Percentiles rank a stretch among this genome's conserved stretches.
Conservation (phyloP, 2,329 filamentous ascomycete genomes). For the Tolypocladium tundrense region DNA sequence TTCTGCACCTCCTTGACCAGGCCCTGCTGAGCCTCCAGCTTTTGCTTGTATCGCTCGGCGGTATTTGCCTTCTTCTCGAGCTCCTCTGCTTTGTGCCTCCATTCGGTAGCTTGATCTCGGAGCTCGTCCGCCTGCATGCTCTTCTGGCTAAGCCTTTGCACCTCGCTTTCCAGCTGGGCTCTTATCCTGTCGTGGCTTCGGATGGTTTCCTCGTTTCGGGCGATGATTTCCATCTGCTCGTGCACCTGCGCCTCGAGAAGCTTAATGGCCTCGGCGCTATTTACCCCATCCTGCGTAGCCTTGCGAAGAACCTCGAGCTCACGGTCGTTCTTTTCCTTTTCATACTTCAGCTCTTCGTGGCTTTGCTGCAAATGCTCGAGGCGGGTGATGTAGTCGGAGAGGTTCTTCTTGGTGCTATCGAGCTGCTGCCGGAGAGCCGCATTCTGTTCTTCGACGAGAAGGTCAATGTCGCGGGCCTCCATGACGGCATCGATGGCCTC, state of each 20-base stretch:
- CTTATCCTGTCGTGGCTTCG: constrained; percentile 21
- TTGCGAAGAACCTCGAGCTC: constrained; percentile 40
- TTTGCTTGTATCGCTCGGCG: constrained; percentile 52
- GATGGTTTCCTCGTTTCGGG: constrained; percentile 48
- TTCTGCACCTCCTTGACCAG: constrained; percentile 46
- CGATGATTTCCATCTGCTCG: constrained; percentile 63
- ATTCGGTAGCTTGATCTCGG: constrained; percentile 49
- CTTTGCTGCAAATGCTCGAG: constrained; percentile 50
- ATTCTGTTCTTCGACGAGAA: constrained; percentile 47
- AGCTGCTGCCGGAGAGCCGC: constrained; percentile 39
- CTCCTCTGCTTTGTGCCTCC: constrained; percentile 47
- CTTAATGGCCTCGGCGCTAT: constrained; percentile 40
- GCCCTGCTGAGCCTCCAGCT: constrained; percentile 46
- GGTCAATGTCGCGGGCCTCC: constrained; percentile 40
- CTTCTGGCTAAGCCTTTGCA: constrained; percentile 33
- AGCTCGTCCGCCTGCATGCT: constrained; percentile 40
- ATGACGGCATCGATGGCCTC: constrained; percentile 28
- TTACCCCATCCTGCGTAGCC: constrained; percentile 40
- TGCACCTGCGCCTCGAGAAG: constrained; percentile 46
- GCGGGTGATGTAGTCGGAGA: constrained; percentile 48
- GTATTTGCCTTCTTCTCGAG: constrained; percentile 53
- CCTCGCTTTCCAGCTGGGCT: constrained; percentile 48
- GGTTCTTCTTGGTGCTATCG: constrained; percentile 43
- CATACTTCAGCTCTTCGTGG: constrained; percentile 54
- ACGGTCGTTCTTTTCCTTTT: constrained; percentile 47